These are phyloP conservation scores for Albifimbria verrucaria DNA, from an alignment of 2,329 filamentous ascomycete genomes.

Conservation along the genomic window DNA sequence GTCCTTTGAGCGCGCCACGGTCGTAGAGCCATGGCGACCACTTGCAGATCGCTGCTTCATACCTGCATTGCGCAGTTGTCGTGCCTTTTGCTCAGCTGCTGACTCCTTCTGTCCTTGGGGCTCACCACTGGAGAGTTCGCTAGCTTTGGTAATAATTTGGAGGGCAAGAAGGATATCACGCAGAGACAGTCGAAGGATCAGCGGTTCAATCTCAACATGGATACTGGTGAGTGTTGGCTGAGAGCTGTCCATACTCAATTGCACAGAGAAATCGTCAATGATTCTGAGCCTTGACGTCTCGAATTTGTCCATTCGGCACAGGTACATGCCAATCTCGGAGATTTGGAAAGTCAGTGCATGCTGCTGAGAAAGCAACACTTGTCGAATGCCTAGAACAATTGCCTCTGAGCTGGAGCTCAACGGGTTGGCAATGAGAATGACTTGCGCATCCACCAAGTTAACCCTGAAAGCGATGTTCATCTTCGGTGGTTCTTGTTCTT, in stretches of 20 bases:
- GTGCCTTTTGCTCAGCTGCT: slow-evolving; percentile 51
- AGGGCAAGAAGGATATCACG: slow-evolving; percentile 92
- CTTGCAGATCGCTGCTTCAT: slow-evolving; percentile 56
- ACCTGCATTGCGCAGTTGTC: slow-evolving; percentile 47
- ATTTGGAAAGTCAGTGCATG: slow-evolving; percentile 92
- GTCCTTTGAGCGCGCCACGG: slow-evolving; percentile 32
- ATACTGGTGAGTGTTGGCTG: slow-evolving; percentile 68
- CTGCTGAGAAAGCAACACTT: slow-evolving; percentile 88
- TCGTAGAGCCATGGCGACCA: slow-evolving; percentile 51
- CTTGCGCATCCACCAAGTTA: slow-evolving; percentile 92
- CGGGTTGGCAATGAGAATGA: slow-evolving; percentile 95
- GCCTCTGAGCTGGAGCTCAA: slow-evolving; percentile 87
- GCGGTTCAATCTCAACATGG: slow-evolving; percentile 81
- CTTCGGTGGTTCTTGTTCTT: slow-evolving; percentile 23
- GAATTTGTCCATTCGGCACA: slow-evolving; percentile 97
- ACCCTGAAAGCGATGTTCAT: slow-evolving; percentile 85
- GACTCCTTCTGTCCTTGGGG: slow-evolving; percentile 38
- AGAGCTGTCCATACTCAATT: slow-evolving; percentile 78
- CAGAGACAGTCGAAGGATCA: slow-evolving; percentile 85
- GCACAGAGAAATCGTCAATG: slow-evolving; percentile 92
- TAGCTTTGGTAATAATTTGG: slow-evolving; percentile 87
- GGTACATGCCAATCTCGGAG: slow-evolving; percentile 93
- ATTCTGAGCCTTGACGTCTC: slow-evolving; percentile 88
- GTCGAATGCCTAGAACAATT: slow-evolving; percentile 91
- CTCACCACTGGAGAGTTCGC: slow-evolving; percentile 73